Evolutionary conservation across 164 flowering plant species (phyloP).

Genomic region (Sextonia rubra): DNA sequence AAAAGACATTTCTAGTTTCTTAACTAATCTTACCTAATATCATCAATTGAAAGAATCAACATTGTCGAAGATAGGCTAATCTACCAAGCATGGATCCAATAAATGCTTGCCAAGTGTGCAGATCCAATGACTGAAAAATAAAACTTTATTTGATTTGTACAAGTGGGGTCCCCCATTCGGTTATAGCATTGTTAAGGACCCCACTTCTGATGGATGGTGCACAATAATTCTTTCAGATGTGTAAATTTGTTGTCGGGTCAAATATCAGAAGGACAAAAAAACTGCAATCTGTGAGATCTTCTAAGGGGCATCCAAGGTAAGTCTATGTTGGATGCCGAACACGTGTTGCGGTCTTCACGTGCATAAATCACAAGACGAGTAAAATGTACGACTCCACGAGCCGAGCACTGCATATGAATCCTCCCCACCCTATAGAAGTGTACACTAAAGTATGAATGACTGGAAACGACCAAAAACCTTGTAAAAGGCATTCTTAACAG

Average conservation of each 20-base stretch:
- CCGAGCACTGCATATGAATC: background rate
- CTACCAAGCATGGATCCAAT: no score
- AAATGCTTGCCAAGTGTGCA: background rate
- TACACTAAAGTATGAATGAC: background rate
- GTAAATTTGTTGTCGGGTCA: no score
- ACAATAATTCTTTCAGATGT: no score
- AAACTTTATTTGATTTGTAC: background rate
- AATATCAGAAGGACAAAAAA: no score
- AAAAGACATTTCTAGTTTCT: no score
- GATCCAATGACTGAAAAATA: background rate
- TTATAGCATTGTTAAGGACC: background rate
- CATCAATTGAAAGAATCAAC: no score
- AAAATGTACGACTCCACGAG: background rate
- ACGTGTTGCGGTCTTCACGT: background rate
- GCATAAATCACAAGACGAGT: background rate
- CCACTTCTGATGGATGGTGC: background rate
- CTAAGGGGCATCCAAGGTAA: background rate
- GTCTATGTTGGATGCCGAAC: background rate
- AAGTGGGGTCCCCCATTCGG: background rate
- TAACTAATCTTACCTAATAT: no score
- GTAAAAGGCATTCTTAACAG: slow-evolving; percentile 4
- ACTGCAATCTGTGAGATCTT: background rate
- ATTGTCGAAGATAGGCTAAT: no score
- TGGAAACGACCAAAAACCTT: slow-evolving; percentile 1
- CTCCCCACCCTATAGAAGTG: background rate